Base-by-base conservation (phyloP, 148 eudicot genomes). In the Chenopodium formosanum region DNA sequence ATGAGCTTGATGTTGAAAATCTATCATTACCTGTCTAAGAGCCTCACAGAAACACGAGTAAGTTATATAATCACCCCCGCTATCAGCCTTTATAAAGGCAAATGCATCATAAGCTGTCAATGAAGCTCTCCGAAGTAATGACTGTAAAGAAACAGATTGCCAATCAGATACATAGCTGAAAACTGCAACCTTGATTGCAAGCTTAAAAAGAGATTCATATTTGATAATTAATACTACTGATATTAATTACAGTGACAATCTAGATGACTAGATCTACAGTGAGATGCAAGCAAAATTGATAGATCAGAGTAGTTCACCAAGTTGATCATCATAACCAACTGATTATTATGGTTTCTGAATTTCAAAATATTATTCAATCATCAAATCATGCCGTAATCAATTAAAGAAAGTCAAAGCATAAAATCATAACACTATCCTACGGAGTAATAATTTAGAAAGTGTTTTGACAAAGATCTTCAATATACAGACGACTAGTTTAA, bases 41-140 rank as follows among this genome's bases (percentile, higher is more conserved):
- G 92, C 97, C 85, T 89, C 94, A 85, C 94, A 91, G 79, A 97
- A 97, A 17, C 89, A 91, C 23, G 90, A 70, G 79, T 90, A 97
- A 60, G 93, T 91, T 78, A 97, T 88, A 85, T 83, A 89, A 79
- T 92, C 89, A 73, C 96, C 90, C 25, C 85, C 81, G 70, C 88
- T 91, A 73, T 92, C 93, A 20, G 88, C 93, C 86, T 94, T 97
- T 76, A 97, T 60, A 70, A 90, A 91, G 34, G 92, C 93, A 87
- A 91, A 97, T 66, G 98, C 98, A 75, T 90, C 94, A 58, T 82
- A 84, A 77, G 84, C 96, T 23, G 95, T 91, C 82, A 97, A 77
- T 12, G 94, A 94, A 81, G 92, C 94, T 87, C 95, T 92, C 78
- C 90, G 88, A 63, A 97, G 93, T 78, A 87, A 88, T 83, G 88